Conservation (phyloP, 176 grass and related monocot genomes). For the Raddia distichophylla region DNA sequence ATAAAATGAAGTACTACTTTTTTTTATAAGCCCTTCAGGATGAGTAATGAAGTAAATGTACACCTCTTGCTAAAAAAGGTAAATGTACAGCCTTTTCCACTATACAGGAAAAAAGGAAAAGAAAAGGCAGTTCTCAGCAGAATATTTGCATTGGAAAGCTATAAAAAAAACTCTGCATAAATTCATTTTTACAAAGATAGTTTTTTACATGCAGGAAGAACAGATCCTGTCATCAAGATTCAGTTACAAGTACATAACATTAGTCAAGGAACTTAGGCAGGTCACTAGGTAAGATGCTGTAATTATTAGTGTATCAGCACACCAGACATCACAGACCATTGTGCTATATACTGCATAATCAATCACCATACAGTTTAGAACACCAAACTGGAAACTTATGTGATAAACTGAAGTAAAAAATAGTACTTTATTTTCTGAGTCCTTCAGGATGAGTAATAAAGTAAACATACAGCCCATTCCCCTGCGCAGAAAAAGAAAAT, state of each 20-base stretch:
- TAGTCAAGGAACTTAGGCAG: neutral
- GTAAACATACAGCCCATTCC: neutral
- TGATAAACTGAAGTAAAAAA: neutral
- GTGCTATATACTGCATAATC: neutral
- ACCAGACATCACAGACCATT: constrained; percentile 1
- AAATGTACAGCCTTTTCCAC: neutral
- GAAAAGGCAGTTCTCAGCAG: neutral
- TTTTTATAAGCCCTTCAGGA: neutral
- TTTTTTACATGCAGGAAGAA: neutral
- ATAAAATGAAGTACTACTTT: neutral
- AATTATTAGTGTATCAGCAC: constrained; percentile 5
- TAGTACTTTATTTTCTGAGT: neutral
- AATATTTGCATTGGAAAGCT: neutral
- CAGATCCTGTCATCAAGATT: neutral
- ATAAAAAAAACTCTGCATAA: neutral
- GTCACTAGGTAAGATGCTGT: neutral
- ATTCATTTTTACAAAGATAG: neutral
- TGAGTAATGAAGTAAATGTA: neutral
- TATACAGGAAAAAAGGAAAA: neutral
- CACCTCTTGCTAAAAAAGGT: neutral
- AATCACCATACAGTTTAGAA: neutral
- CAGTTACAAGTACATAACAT: neutral
- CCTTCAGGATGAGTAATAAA: neutral
- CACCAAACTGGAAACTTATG: neutral
- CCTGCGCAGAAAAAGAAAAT: neutral